Evolutionary conservation across 2,329 filamentous ascomycete species (phyloP), one percentile per base, ranked within the genome.

Genomic region (Fusarium pilosicola): DNA sequence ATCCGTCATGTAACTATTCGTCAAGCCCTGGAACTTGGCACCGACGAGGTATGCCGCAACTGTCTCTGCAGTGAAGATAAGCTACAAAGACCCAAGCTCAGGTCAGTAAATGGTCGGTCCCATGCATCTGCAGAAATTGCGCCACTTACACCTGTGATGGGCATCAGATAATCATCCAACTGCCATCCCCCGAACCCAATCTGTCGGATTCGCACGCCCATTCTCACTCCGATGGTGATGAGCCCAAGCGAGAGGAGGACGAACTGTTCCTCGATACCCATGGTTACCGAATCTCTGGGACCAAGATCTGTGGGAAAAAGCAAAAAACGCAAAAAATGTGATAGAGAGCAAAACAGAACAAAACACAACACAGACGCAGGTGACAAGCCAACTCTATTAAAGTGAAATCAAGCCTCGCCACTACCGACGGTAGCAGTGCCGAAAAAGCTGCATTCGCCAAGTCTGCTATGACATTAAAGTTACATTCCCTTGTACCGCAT

Each of bases 231-330:
- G 14, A 76, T 76, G 57, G 74, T 73, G 48, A 72, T 18, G 15
- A 76, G 62, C 28, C 74, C 74, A 28, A 76, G 11, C 9, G 74
- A 70, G 41, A 76, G 74, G n/a, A 76, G 62, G 14, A 66, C 59
- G 36, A 76, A 76, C 34, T 76, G 74, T 54, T 76, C 74, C 51
- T 72, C 59, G 30, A 76, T 76, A n/a, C 60, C 62, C 70, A 74
- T 76, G 34, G 24, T 7, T 39, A 39, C 58, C 62, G 57, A 62
- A 12, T 20, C 42, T 30, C 34, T 66, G 62, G 68, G 13, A 59
- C 22, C 56, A 36, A 26, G 34, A 55, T 59, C 42, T 59, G 54
- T 45, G n/a, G 6, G 8, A 30, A 46, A 48, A 45, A 44, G 32
- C 32, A 34, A 34, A 34, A 34, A 34, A 15, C 32, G 48, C 48